Evolutionary conservation across 352 stramenopile genomes (phyloP).

Genomic region (Globisporangium parvum): DNA sequence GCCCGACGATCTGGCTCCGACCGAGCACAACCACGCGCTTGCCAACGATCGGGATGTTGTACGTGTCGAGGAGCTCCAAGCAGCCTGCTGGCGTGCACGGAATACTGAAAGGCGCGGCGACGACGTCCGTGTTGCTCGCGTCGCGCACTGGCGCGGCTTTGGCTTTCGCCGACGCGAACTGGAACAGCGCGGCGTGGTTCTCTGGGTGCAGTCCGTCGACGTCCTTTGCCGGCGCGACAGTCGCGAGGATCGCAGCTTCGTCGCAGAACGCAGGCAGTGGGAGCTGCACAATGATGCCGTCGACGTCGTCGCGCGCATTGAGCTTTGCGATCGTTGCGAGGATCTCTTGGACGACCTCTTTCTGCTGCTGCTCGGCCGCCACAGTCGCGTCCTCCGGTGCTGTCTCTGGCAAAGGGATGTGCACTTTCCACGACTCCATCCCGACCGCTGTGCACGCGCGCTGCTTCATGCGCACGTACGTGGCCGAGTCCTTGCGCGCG

Average conservation of each 20-base stretch:
- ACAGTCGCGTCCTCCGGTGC: neutral
- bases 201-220: constrained; percentile 97
- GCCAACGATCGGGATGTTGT: constrained; percentile 87
- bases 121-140: constrained; percentile 17
- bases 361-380: constrained; percentile 3
- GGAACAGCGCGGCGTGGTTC: constrained; percentile 94
- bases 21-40: constrained; percentile 97
- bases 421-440: constrained; percentile 87
- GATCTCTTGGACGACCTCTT: constrained; percentile 28
- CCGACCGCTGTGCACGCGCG: constrained; percentile 93
- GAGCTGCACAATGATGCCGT: constrained; percentile 90
- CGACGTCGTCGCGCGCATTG: constrained; percentile 62
- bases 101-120: constrained; percentile 50
- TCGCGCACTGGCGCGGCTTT: constrained; percentile 24
- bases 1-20: constrained; percentile 96
- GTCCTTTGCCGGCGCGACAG: constrained; percentile 93
- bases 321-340: constrained; percentile 51
- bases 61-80: constrained; percentile 92
- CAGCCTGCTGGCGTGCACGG: constrained; percentile 96
- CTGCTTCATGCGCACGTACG: constrained; percentile 99
- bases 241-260: constrained; percentile 88
- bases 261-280: constrained; percentile 91
- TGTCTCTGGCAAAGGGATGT: constrained; percentile 27
- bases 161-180: constrained; percentile 33
- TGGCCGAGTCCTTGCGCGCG: constrained; percentile 91